phyloP scores from a whole-genome alignment of 108 stramenopile species.

The Craspedostauros australis region DNA sequence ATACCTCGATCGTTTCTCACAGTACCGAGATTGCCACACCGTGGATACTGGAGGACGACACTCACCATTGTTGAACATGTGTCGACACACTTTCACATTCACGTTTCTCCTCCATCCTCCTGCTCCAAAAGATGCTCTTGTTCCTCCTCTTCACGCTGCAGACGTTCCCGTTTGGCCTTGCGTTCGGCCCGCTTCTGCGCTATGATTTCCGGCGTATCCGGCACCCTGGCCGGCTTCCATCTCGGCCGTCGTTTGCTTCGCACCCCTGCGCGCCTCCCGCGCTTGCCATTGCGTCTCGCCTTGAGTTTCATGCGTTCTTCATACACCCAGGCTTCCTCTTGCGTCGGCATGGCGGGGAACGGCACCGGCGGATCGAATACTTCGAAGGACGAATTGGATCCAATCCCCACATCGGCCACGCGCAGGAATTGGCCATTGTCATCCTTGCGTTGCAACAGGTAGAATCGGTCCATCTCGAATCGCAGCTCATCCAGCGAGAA shows the following conservation, averaged over 20 bases:
- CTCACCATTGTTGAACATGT: too few species aligned
- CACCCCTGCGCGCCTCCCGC: not conserved
- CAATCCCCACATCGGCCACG: constrained; percentile 38
- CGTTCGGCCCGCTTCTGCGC: constrained; percentile 38
- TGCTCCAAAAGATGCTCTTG: too few species aligned
- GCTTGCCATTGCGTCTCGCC: constrained; percentile 34
- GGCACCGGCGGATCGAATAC: constrained; percentile 28
- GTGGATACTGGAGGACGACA: too few species aligned
- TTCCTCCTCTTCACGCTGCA: constrained; percentile 17
- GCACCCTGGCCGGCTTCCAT: constrained; percentile 12
- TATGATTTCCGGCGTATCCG: constrained; percentile 39
- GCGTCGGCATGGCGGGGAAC: constrained; percentile 60
- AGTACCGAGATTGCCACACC: too few species aligned
- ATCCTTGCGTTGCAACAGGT: constrained; percentile 51
- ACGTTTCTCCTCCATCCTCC: too few species aligned
- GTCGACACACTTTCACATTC: too few species aligned
- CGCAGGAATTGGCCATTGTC: constrained; percentile 75
- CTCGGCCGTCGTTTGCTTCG: constrained; percentile 1
- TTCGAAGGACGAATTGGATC: not conserved
- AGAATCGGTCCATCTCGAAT: constrained; percentile 54
- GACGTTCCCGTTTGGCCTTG: constrained; percentile 37
- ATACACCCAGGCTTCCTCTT: constrained; percentile 73
- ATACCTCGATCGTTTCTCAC: too few species aligned
- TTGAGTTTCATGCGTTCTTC: constrained; percentile 65
- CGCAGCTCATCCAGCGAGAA: constrained; percentile 23